Conservation (phyloP, 164 flowering plant species). For the Cinnamomum micranthum region DNA sequence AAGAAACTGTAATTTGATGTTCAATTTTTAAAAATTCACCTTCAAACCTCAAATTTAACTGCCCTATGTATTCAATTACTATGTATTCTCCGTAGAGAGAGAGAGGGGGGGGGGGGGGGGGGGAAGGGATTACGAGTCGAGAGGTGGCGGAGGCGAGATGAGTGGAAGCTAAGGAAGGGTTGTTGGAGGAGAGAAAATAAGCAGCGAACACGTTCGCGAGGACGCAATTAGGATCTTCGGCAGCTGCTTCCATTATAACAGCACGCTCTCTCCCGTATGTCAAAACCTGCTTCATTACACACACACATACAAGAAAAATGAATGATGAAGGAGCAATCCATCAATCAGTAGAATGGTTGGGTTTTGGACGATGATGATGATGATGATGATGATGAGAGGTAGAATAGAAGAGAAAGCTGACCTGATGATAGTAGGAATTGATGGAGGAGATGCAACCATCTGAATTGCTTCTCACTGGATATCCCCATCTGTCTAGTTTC, state of each 20-base stretch:
- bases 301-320: neutral
- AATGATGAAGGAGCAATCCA: neutral
- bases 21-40: too few relatives aligned
- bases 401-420: neutral
- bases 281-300: constrained; percentile 42
- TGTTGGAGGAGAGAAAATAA: constrained; percentile 38
- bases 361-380: neutral
- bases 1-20: too few relatives aligned
- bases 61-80: too few relatives aligned
- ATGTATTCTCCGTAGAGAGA: neutral
- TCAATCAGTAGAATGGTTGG: neutral
- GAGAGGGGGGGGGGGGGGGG: constrained; percentile 1
- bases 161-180: constrained; percentile 34
- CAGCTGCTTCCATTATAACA: constrained; percentile 65
- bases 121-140: constrained; percentile 34
- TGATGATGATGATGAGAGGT: too few relatives aligned
- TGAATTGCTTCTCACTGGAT: constrained; percentile 60
- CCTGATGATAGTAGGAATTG: constrained; percentile 75
- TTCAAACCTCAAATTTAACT: too few relatives aligned
- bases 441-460: constrained; percentile 71
- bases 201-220: constrained; percentile 75
- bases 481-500: constrained; percentile 65
- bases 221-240: constrained; percentile 59
- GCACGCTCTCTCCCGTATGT: constrained; percentile 59
- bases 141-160: constrained; percentile 47